phyloP scores from a whole-genome alignment of 2,329 filamentous ascomycete genomes.

The Xylaria sp. region DNA sequence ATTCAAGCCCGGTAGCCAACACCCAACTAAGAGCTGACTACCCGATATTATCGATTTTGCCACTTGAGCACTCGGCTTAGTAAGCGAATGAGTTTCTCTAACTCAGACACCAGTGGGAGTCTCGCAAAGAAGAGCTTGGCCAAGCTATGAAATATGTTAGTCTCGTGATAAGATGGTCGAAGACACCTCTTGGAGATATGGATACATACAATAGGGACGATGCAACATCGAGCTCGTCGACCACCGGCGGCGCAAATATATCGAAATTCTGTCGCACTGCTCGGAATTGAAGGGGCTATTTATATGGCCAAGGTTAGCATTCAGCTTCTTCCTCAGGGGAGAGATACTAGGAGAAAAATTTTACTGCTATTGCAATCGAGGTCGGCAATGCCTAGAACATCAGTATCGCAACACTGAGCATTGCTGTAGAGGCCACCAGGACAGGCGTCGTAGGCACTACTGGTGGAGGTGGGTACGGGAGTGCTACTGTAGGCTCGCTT shows the following conservation, averaged over 20 bases:
- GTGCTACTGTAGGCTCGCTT: neutral
- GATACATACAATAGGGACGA: slow-evolving; percentile 22
- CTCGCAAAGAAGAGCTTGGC: slow-evolving; percentile 26
- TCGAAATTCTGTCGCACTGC: slow-evolving; percentile 17
- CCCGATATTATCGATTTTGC: neutral
- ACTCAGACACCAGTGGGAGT: slow-evolving; percentile 18
- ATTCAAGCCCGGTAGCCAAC: slow-evolving; percentile 1
- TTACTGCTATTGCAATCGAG: slow-evolving; percentile 18
- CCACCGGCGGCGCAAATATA: slow-evolving; percentile 24
- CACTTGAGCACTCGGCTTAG: no score
- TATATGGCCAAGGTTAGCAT: neutral
- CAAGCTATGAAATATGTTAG: slow-evolving; percentile 20
- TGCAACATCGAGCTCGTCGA: slow-evolving; percentile 24
- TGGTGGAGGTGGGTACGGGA: slow-evolving; percentile 15
- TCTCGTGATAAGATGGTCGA: neutral
- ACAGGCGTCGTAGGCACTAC: slow-evolving; percentile 11
- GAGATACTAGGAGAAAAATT: neutral
- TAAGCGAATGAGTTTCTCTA: neutral
- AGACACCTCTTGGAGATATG: no score
- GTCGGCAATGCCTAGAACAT: slow-evolving; percentile 24
- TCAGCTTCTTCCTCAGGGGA: neutral
- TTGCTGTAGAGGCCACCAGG: slow-evolving; percentile 23
- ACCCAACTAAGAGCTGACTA: neutral
- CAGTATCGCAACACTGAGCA: slow-evolving; percentile 30
- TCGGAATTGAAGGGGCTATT: slow-evolving; percentile 14